Evolutionary conservation across 257 asterid genomes (phyloP).

Genomic region (Primulina tabacum): DNA sequence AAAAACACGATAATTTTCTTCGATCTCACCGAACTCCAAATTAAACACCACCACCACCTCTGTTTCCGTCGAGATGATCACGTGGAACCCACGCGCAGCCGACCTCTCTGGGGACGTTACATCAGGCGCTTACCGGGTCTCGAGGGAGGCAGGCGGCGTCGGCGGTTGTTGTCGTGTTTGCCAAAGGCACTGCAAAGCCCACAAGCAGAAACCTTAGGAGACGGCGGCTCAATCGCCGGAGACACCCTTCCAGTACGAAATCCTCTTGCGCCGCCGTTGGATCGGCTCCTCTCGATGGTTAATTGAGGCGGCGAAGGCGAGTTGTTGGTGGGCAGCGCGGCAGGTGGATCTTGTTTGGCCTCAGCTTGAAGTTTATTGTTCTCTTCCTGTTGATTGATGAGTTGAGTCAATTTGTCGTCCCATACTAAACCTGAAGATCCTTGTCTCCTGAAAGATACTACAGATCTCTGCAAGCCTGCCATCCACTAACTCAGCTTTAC

Average conservation of each 20-base stretch:
- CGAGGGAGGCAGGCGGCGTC: constrained; percentile 17
- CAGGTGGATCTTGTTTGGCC: too few relatives aligned
- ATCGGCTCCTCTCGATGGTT: constrained; percentile 44
- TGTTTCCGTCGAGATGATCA: constrained; percentile 13
- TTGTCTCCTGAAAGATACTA: constrained; percentile 17
- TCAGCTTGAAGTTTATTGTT: background rate
- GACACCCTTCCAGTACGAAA: constrained; percentile 48
- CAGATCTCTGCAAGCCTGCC: constrained; percentile 23
- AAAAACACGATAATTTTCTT: background rate
- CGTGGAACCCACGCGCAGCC: constrained; percentile 16
- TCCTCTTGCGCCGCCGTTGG: constrained; percentile 36
- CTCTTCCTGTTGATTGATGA: constrained; percentile 7
- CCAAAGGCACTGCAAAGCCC: constrained; percentile 49
- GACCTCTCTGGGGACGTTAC: constrained; percentile 6
- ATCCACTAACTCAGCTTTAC: background rate
- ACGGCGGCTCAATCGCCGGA: constrained; percentile 50
- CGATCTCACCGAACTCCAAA: background rate
- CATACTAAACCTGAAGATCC: constrained; percentile 23
- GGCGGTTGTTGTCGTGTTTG: constrained; percentile 34
- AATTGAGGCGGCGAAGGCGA: constrained; percentile 15
- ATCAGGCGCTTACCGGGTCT: constrained; percentile 40
- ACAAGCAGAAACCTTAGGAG: constrained; percentile 52
- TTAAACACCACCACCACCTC: constrained; percentile 36
- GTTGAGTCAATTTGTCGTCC: constrained; percentile 18
- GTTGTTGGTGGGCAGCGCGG: too few relatives aligned